Conservation (phyloP, 371 early-diverging fungal genomes). For the Mucor saturninus region DNA sequence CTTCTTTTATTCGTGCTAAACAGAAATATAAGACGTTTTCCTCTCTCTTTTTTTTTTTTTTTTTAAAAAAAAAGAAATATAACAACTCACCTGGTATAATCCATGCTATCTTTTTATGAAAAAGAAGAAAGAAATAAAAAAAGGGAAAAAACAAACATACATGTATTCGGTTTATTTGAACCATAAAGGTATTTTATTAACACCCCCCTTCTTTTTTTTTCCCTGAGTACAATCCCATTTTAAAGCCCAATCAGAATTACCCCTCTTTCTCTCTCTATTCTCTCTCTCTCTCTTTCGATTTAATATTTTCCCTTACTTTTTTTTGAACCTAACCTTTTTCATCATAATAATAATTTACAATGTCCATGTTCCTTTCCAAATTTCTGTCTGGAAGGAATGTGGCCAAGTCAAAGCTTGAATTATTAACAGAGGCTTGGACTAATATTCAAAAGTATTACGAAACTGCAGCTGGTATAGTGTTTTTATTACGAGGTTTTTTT, state of each 20-base stretch:
- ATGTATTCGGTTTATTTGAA: neutral
- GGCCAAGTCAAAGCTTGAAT: slow-evolving; percentile 48
- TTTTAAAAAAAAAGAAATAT: neutral
- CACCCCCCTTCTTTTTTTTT: slow-evolving; percentile 1
- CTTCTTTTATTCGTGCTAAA: slow-evolving; percentile 9
- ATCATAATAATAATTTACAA: slow-evolving; percentile 12
- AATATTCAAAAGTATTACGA: slow-evolving; percentile 58
- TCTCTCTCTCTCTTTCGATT: too few species aligned
- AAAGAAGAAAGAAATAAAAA: neutral
- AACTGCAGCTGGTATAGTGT: slow-evolving; percentile 48
- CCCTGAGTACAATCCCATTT: neutral
- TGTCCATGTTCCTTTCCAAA: slow-evolving; percentile 57
- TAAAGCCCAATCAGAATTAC: neutral
- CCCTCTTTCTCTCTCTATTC: neutral
- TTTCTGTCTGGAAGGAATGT: slow-evolving; percentile 53
- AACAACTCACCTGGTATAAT: slow-evolving; percentile 3
- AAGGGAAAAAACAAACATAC: neutral
- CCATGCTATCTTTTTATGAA: neutral
- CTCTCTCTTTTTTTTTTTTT: neutral
- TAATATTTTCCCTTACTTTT: slow-evolving; percentile 14
- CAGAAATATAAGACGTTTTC: too few species aligned
- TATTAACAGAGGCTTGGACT: slow-evolving; percentile 51
- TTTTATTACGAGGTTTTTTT: slow-evolving; percentile 8
- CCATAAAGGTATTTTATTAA: slow-evolving; percentile 1
- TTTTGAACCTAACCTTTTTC: neutral